These are phyloP conservation scores for Lepiota brunneoincarnata DNA, from an alignment of 768 basidiomycete genomes.

Conservation along the genomic window DNA sequence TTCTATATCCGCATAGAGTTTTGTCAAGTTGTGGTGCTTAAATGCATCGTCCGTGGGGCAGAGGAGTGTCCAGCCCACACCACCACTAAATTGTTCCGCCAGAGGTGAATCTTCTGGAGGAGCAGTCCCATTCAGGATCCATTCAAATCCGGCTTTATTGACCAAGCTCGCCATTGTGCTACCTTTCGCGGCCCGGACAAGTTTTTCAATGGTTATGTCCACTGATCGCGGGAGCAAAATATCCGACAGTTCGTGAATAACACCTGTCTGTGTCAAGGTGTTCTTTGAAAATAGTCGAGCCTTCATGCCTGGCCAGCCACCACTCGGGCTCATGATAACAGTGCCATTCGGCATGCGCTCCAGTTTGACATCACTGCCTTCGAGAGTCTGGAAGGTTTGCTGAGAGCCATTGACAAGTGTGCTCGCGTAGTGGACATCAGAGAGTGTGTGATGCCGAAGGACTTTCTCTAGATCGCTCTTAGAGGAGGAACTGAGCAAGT, in stretches of 20 bases:
- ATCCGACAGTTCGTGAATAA: conserved; percentile 85
- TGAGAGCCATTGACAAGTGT: conserved; percentile 61
- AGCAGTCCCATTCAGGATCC: conserved; percentile 84
- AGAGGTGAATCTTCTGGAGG: conserved; percentile 72
- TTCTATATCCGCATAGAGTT: conserved; percentile 55
- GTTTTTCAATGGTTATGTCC: conserved; percentile 83
- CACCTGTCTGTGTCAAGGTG: conserved; percentile 83
- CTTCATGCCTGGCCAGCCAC: conserved; percentile 76
- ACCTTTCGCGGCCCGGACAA: conserved; percentile 85
- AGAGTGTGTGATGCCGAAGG: conserved; percentile 83
- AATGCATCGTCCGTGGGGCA: conserved; percentile 94
- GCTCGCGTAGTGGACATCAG: conserved; percentile 69
- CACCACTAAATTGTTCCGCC: conserved; percentile 42
- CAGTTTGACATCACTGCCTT: conserved; percentile 80
- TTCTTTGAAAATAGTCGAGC: conserved; percentile 58
- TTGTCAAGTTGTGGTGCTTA: conserved; percentile 79
- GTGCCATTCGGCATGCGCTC: conserved; percentile 53
- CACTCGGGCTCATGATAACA: conserved; percentile 59
- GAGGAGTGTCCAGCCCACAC: conserved; percentile 78
- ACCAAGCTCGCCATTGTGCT: conserved; percentile 86
- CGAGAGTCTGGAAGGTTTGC: conserved; percentile 76
- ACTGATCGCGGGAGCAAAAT: conserved; percentile 86
- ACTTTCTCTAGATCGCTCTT: conserved; percentile 81
- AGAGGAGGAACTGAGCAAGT: conserved; percentile 77
- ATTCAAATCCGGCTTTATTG: conserved; percentile 81